A percentile compares a stretch with the other conserved stretches of the same genome.
Evolutionary conservation across 2,329 filamentous ascomycete genomes (phyloP).

Genomic region (Graphilbum sp.): DNA sequence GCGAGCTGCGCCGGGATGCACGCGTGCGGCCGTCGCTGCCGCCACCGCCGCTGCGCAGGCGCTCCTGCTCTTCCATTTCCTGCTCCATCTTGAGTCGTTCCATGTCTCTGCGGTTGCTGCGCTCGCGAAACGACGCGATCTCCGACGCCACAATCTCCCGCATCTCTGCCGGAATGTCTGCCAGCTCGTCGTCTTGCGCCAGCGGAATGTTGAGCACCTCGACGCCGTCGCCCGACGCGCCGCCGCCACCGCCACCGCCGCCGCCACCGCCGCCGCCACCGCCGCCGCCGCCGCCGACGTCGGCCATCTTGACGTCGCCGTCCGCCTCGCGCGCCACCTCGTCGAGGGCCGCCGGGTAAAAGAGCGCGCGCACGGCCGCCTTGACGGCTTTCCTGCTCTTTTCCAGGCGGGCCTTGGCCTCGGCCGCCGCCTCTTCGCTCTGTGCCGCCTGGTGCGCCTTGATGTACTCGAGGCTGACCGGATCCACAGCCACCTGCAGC

Average conservation of each 20-base stretch:
- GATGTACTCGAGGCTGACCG: constrained; percentile 70
- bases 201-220: constrained; percentile 85
- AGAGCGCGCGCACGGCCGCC: constrained; percentile 52
- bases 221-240: constrained; percentile 43
- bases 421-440: constrained; percentile 44
- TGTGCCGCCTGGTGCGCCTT: constrained; percentile 58
- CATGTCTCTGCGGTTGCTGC: constrained; percentile 74
- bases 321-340: constrained; percentile 37
- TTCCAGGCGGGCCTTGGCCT: constrained; percentile 53
- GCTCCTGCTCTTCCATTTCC: constrained; percentile 76
- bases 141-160: constrained; percentile 86
- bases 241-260: constrained; percentile 48
- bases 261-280: constrained; percentile 48
- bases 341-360: constrained; percentile 41
- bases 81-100: constrained; percentile 81
- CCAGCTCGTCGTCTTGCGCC: constrained; percentile 73
- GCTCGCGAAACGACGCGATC: constrained; percentile 84
- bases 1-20: constrained; percentile 53
- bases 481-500: constrained; percentile 62
- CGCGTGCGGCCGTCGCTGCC: constrained; percentile 25
- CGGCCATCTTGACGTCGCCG: constrained; percentile 55
- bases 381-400: constrained; percentile 52
- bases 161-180: constrained; percentile 93
- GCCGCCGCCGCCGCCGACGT: constrained; percentile 45
- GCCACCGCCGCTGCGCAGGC: constrained; percentile 40